phyloP scores from a whole-genome alignment of 257 asterid genomes.

The Apocynum venetum region DNA sequence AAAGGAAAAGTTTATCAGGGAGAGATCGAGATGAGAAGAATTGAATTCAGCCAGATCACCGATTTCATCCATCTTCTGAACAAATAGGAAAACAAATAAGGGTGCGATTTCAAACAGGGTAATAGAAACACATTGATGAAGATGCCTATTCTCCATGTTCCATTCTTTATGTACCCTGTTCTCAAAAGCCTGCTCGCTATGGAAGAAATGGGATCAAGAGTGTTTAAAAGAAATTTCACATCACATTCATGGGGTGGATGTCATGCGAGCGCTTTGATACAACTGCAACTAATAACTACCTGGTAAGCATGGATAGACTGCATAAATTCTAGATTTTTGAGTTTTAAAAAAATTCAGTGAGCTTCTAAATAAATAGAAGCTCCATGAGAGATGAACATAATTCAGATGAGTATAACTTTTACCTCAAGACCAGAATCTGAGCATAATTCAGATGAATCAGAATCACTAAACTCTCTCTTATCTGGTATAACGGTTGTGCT shows the following conservation, averaged over 20 bases:
- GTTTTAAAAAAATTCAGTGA: background rate
- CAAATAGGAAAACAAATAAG: constrained; percentile 19
- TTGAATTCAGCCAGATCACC: constrained; percentile 73
- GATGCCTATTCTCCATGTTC: too few relatives aligned
- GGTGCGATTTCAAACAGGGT: constrained; percentile 11
- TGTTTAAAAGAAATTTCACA: background rate
- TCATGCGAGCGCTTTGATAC: background rate
- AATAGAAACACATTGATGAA: background rate
- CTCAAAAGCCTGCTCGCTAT: background rate
- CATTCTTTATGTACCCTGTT: background rate
- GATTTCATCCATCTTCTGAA: constrained; percentile 77
- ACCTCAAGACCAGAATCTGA: constrained; percentile 34
- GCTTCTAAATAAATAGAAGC: background rate
- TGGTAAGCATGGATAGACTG: too few relatives aligned
- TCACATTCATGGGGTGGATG: background rate
- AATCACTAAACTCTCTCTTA: constrained; percentile 46
- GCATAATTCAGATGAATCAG: constrained; percentile 53
- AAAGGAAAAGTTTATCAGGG: constrained; percentile 83
- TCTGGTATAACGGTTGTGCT: constrained; percentile 45
- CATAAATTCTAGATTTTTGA: background rate
- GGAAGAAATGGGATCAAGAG: background rate
- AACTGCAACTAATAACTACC: background rate
- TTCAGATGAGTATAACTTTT: too few relatives aligned
- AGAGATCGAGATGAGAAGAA: constrained; percentile 73
- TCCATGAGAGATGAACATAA: background rate